A percentile compares a stretch with the other conserved stretches of the same genome.
These are phyloP conservation scores for Quercus ilex DNA, from an alignment of 306 rosid species.

Conservation along the genomic window DNA sequence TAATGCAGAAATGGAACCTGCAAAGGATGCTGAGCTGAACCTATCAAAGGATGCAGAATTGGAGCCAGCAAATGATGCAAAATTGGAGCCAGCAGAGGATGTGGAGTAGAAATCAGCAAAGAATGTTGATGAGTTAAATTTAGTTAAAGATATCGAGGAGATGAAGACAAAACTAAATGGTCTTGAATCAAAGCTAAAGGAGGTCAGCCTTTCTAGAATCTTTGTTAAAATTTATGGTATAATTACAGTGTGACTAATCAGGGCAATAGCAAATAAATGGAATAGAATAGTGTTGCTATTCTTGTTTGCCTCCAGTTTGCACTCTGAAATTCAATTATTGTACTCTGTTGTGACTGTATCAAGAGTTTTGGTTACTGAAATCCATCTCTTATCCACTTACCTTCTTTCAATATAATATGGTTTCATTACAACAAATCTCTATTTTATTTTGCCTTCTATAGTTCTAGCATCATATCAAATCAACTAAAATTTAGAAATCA, in stretches of 20 bases:
- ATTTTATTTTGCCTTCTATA: neutral
- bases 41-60: conserved; percentile 23
- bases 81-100: conserved; percentile 22
- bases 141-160: conserved; percentile 64
- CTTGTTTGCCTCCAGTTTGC: conserved; percentile 7
- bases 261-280: neutral
- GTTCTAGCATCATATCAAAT: neutral
- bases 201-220: conserved; percentile 53
- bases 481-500: neutral
- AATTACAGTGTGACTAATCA: neutral
- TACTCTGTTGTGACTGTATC: neutral
- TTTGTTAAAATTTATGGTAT: neutral
- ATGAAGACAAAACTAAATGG: conserved; percentile 66
- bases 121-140: conserved; percentile 40
- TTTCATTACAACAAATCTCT: neutral
- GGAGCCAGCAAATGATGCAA: conserved; percentile 12
- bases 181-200: conserved; percentile 70
- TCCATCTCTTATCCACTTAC: neutral
- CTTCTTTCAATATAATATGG: neutral
- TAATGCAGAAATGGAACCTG: neutral
- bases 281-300: neutral
- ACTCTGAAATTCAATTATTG: conserved; percentile 9
- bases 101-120: conserved; percentile 13
- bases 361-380: conserved; percentile 15
- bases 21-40: neutral